Evolutionary conservation across 179 eudicot genomes (phyloP), one percentile per base, ranked within the genome.

Genomic region (Heliamphora ciliata): DNA sequence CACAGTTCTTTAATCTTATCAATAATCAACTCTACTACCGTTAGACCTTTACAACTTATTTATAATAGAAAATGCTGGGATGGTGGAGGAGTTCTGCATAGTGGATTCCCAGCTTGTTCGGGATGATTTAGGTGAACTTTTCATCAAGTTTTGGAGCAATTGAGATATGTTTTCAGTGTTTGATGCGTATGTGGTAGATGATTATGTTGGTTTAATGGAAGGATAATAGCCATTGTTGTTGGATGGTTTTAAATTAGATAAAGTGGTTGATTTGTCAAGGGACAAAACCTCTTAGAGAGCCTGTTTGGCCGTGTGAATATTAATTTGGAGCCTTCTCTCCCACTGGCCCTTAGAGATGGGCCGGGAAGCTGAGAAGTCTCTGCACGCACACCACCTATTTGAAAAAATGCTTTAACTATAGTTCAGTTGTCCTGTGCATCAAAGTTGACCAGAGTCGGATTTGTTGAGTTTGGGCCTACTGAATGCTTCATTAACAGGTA

Each of bases 161-260:
- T 86, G 79, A 1, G 95, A 91, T 4, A 92, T 92, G 81, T 92
- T 90, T 66, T 90, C 90, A 1, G 93, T 81, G 76, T 86, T 92
- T 2, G 91, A 88, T 2, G 93, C 95, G 56, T 81, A 83, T 4
- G 85, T 51, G 44, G 55, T 17, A 21, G 24, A 21, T 21, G 24
- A 21, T 21, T 21, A 21, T 21, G 24, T 21, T 21, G 24, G 24
- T 21, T 21, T 21, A 21, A 21, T 21, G 24, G 24, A 21, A 21
- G 24, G 24, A 21, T 21, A 21, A 21, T 21, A 21, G 21, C 0
- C 10, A 65, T 31, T 67, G 55, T 21, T 21, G 24, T 21, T 21
- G 24, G 24, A 21, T 21, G 75, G 55, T 48, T 71, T 71, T 6
- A 47, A 52, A n/a, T 71, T 14, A 6, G 60, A 21, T 51, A 75